phyloP scores from a whole-genome alignment of 2,329 filamentous ascomycete species.

The Ceratocystis lukuohia region DNA sequence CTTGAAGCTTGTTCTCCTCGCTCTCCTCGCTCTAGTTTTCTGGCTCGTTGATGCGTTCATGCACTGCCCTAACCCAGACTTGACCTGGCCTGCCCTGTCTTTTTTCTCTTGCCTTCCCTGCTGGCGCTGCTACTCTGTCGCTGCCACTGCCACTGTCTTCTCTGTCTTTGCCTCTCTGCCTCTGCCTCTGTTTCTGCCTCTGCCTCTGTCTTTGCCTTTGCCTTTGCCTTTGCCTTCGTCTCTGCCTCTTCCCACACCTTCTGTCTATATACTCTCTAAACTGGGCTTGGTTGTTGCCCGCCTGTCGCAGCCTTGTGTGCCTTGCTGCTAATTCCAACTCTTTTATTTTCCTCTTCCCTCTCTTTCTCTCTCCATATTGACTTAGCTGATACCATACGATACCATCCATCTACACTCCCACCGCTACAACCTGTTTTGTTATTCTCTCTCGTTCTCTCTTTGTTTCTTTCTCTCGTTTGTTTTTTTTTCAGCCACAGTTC shows the following conservation, averaged over 20 bases:
- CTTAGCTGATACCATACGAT: slow-evolving; percentile 5
- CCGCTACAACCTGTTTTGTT: not conserved
- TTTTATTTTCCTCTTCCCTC: not conserved
- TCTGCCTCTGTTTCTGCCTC: too few species aligned
- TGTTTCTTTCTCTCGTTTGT: not conserved
- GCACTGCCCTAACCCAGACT: too few species aligned
- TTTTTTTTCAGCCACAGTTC: slow-evolving; percentile 9
- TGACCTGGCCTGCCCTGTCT: too few species aligned
- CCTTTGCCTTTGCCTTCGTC: too few species aligned
- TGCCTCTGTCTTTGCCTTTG: too few species aligned
- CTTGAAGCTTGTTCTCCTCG: too few species aligned
- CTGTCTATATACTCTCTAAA: not conserved
- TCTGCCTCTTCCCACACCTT: not conserved
- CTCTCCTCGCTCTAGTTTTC: too few species aligned
- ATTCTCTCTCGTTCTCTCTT: slow-evolving; percentile 3
- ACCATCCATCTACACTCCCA: not conserved
- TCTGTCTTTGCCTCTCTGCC: too few species aligned
- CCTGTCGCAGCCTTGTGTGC: slow-evolving; percentile 2
- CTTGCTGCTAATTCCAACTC: slow-evolving; percentile 9
- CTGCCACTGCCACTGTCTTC: not conserved
- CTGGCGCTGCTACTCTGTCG: not conserved
- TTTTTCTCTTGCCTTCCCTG: not conserved
- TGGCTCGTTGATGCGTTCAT: too few species aligned
- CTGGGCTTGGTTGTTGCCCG: not conserved
- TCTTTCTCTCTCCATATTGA: slow-evolving; percentile 2